phyloP scores from a whole-genome alignment of 257 asterid species.

The Leonotis leonurus region DNA sequence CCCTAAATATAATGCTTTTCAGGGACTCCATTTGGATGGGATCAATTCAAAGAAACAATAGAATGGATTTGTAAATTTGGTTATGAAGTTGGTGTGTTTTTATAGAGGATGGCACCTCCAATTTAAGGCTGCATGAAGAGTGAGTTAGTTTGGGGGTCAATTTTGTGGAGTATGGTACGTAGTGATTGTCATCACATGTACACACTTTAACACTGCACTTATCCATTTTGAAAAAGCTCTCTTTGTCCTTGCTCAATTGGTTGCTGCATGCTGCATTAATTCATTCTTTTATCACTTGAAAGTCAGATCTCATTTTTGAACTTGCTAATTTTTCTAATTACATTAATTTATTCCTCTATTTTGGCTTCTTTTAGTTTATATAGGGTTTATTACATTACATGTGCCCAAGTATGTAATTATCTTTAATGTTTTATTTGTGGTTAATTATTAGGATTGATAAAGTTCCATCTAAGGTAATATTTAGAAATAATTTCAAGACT shows the following conservation, averaged over 20 bases:
- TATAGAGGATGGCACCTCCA: background rate
- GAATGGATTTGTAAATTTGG: background rate
- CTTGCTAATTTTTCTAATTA: no score
- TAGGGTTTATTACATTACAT: no score
- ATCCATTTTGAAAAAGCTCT: background rate
- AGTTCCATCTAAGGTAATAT: no score
- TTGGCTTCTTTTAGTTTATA: no score
- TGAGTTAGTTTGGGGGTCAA: constrained; percentile 25
- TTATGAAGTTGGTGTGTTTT: constrained; percentile 18
- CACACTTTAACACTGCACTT: background rate
- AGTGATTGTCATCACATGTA: background rate
- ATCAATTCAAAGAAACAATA: background rate
- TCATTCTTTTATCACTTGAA: no score
- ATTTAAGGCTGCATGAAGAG: background rate
- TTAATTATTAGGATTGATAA: no score
- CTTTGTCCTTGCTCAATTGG: background rate
- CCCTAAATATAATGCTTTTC: constrained; percentile 16
- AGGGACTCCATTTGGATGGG: constrained; percentile 24
- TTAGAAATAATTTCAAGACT: no score
- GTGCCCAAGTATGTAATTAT: no score
- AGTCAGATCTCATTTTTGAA: no score
- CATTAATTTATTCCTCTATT: no score
- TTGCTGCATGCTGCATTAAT: no score
- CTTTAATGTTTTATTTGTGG: no score
- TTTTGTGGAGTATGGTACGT: constrained; percentile 1